These are phyloP conservation scores for Sphaerobolus stellatus DNA, from an alignment of 1,284 basidiomycete genomes.

Conservation along the genomic window DNA sequence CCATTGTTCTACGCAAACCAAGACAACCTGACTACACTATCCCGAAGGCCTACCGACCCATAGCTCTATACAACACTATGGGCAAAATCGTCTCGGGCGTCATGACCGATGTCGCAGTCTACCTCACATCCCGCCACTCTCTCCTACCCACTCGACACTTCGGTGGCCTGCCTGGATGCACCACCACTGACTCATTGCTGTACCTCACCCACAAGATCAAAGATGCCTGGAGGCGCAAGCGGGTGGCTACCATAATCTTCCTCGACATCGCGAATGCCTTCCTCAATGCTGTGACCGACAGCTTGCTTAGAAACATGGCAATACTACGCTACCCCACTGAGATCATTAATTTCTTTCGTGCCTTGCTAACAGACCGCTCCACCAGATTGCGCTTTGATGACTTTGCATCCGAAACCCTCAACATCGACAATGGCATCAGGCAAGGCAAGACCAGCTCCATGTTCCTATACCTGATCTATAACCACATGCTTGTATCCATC, in stretches of 20 bases:
- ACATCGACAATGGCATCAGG: constrained; percentile 27
- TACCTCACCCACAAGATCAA: constrained; percentile 30
- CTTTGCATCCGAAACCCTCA: constrained; percentile 22
- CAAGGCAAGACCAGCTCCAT: constrained; percentile 33
- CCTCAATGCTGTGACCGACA: constrained; percentile 30
- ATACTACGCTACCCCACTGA: constrained; percentile 26
- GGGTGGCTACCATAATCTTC: constrained; percentile 35
- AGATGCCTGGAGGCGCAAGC: constrained; percentile 32
- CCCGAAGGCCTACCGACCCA: no score
- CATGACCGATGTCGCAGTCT: constrained; percentile 23
- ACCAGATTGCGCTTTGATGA: constrained; percentile 32
- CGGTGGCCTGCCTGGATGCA: constrained; percentile 34
- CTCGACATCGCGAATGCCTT: constrained; percentile 43
- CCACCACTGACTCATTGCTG: constrained; percentile 39
- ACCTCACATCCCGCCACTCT: constrained; percentile 25
- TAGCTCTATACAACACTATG: constrained; percentile 37
- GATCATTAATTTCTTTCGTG: constrained; percentile 24
- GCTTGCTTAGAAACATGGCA: constrained; percentile 34
- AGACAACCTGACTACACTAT: constrained; percentile 35
- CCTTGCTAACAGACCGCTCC: constrained; percentile 21
- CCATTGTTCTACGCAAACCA: constrained; percentile 40
- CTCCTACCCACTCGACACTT: no score
- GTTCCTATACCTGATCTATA: constrained; percentile 30
- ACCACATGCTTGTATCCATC: constrained; percentile 25
- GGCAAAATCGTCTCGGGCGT: constrained; percentile 33